These are phyloP conservation scores for Trichothecium sympodiale DNA, from an alignment of 2,329 filamentous ascomycete genomes.

Conservation along the genomic window DNA sequence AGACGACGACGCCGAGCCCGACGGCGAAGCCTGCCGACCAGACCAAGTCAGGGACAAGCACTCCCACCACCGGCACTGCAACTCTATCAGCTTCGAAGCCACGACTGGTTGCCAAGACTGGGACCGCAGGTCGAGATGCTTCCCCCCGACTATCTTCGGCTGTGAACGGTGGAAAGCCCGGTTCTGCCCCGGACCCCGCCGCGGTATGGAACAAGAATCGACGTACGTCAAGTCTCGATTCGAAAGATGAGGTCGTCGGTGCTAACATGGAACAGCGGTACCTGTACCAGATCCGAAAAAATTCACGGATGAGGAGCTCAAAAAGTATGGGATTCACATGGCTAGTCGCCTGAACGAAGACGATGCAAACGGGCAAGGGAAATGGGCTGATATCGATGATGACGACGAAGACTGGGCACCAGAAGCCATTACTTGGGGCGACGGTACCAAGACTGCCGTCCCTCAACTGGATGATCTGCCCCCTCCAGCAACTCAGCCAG, in stretches of 20 bases:
- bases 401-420: constrained; percentile 83
- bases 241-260: background rate
- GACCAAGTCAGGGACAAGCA: constrained; percentile 32
- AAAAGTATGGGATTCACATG: constrained; percentile 79
- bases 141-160: constrained; percentile 27
- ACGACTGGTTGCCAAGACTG: constrained; percentile 66
- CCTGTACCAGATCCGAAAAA: constrained; percentile 65
- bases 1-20: constrained; percentile 35
- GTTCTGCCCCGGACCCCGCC: constrained; percentile 55
- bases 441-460: constrained; percentile 73
- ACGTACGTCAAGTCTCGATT: constrained; percentile 39
- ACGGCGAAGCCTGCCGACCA: constrained; percentile 42
- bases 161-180: constrained; percentile 47
- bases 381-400: constrained; percentile 85
- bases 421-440: constrained; percentile 78
- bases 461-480: constrained; percentile 46
- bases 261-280: constrained; percentile 33
- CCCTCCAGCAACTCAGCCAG: constrained; percentile 5
- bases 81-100: constrained; percentile 48
- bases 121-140: constrained; percentile 45
- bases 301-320: constrained; percentile 77
- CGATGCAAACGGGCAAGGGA: constrained; percentile 62
- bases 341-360: constrained; percentile 68
- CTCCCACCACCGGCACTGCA: constrained; percentile 33
- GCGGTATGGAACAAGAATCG: constrained; percentile 86